Evolutionary conservation across 2,329 filamentous ascomycete genomes (phyloP), one percentile per base, ranked within the genome.

Genomic region (Cephalotrichum gorgonifer): DNA sequence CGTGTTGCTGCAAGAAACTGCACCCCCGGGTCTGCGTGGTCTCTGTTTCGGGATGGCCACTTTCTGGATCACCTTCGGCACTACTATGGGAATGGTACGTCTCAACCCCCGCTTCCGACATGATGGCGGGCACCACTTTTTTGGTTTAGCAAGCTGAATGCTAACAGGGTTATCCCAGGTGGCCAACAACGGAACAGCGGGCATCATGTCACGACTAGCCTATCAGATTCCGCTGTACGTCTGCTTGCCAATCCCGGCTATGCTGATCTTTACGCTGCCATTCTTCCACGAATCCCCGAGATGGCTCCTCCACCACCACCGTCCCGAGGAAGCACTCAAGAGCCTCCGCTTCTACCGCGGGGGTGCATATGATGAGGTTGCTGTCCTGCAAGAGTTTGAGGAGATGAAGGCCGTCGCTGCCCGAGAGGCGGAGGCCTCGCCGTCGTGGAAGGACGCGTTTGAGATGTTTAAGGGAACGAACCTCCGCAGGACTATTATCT

Each of bases 11-110:
- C 72, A 75, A 53, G 66, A 67, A 55, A 55, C 54, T 23, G 66
- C 70, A 25, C 72, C 72, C 1, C 70, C 72, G 15, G 64, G 67
- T 50, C 73, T 71, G 47, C 66, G 73, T 22, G 73, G 71, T 4
- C 58, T 75, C 4, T 69, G 73, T 50, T 56, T 76, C 6, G 67
- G 68, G 2, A 62, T 61, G 1, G 75, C 75, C 56, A 66, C 72
- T 52, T 71, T 72, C 53, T 43, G 27, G 17, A 49, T 26, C 12
- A 30, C 47, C 14, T 44, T 49, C 17, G 47, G 43, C 9, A 49
- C 26, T 17, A 38, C 5, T 14, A 44, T 41, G 14, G 14, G n/a
- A 6, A 20, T 23, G 4, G 17, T 26, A 15, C 41, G 69, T 71
- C 54, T 53, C 3, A 22, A 58, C 60, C 26, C 58, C 69, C 69